Percentiles rank a stretch among this genome's conserved stretches.
Evolutionary conservation across 768 basidiomycete species (phyloP).

Genomic region (Boletellus ananiceps): DNA sequence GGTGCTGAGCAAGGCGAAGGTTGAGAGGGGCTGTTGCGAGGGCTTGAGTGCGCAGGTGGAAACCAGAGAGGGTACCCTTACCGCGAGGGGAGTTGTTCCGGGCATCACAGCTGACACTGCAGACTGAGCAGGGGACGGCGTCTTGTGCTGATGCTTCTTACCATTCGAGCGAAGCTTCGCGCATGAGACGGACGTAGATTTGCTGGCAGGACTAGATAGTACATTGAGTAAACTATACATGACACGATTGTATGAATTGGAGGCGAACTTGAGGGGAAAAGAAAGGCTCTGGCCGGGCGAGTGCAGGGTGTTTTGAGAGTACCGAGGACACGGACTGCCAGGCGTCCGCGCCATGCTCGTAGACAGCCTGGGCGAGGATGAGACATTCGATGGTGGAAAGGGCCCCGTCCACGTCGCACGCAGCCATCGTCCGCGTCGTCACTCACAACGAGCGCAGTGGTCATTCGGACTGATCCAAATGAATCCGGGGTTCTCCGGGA

Average conservation of each 20-base stretch:
- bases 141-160: slow-evolving; percentile 31
- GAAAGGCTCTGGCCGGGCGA: slow-evolving; percentile 55
- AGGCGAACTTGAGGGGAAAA: slow-evolving; percentile 63
- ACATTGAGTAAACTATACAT: slow-evolving; percentile 18
- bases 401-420: slow-evolving; percentile 4
- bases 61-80: slow-evolving; percentile 24
- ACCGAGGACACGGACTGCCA: slow-evolving; percentile 67
- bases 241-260: slow-evolving; percentile 5
- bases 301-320: slow-evolving; percentile 66
- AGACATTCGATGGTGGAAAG: slow-evolving; percentile 60
- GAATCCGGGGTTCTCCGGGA: slow-evolving; percentile 21
- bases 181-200: slow-evolving; percentile 66
- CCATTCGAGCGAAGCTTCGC: slow-evolving; percentile 61
- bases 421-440: slow-evolving; percentile 15
- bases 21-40: slow-evolving; percentile 52
- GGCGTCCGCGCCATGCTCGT: slow-evolving; percentile 66
- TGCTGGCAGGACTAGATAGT: slow-evolving; percentile 56
- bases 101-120: slow-evolving; percentile 41
- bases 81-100: slow-evolving; percentile 48
- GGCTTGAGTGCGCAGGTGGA: slow-evolving; percentile 5
- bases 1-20: slow-evolving; percentile 67
- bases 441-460: not conserved
- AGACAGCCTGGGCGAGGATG: slow-evolving; percentile 80
- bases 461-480: slow-evolving; percentile 1
- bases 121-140: slow-evolving; percentile 5